phyloP scores from a whole-genome alignment of 306 rosid genomes.

The Quillaja saponaria region DNA sequence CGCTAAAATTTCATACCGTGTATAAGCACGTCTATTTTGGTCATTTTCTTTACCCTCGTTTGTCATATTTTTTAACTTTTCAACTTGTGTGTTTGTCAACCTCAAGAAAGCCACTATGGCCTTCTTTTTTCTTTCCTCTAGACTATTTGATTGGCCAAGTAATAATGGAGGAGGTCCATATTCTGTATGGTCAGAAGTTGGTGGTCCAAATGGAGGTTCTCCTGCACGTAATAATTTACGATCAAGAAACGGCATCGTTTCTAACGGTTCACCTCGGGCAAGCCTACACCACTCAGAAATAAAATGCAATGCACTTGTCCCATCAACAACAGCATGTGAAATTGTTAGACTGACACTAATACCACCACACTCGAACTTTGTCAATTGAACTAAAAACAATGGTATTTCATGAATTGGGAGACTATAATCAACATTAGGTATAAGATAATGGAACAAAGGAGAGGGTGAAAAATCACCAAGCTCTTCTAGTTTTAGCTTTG shows the following conservation, averaged over 20 bases:
- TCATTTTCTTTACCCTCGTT: slow-evolving; percentile 29
- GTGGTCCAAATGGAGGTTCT: slow-evolving; percentile 12
- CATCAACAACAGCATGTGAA: slow-evolving; percentile 59
- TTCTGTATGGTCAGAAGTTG: background rate
- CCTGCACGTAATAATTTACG: slow-evolving; percentile 27
- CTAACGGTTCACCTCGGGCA: slow-evolving; percentile 44
- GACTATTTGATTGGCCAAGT: background rate
- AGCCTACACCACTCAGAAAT: slow-evolving; percentile 53
- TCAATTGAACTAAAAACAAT: slow-evolving; percentile 43
- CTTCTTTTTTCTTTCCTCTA: slow-evolving; percentile 48
- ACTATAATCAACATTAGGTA: slow-evolving; percentile 42
- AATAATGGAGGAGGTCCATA: slow-evolving; percentile 31
- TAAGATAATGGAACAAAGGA: slow-evolving; percentile 15
- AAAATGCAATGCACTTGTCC: slow-evolving; percentile 47
- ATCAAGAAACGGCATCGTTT: slow-evolving; percentile 44
- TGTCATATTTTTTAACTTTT: slow-evolving; percentile 40
- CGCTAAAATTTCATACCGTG: slow-evolving; percentile 42
- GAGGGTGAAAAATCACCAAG: slow-evolving; percentile 41
- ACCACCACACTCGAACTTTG: slow-evolving; percentile 58
- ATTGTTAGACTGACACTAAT: slow-evolving; percentile 30
- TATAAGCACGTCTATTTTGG: slow-evolving; percentile 27
- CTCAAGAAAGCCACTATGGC: slow-evolving; percentile 34
- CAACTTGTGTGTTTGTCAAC: slow-evolving; percentile 45
- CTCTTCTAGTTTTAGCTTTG: slow-evolving; percentile 27
- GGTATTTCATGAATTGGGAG: slow-evolving; percentile 56